These are phyloP conservation scores for Kazachstania sp. DNA, from an alignment of 1,139 yeast genomes.

Conservation along the genomic window DNA sequence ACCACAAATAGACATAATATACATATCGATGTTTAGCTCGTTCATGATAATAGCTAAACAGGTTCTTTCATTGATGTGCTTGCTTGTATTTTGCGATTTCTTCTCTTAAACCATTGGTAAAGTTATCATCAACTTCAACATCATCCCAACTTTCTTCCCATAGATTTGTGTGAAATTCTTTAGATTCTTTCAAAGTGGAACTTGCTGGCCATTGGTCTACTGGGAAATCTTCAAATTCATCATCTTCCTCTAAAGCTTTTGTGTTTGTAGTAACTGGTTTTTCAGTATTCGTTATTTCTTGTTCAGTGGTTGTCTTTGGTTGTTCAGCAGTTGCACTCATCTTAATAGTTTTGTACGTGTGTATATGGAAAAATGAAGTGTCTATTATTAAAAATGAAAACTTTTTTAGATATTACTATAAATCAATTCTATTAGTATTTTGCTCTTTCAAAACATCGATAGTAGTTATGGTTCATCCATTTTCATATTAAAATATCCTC, in stretches of 20 bases:
- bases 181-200: conserved; percentile 33
- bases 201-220: conserved; percentile 60
- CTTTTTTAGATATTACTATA: no score
- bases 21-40: not conserved
- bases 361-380: no score
- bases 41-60: no score
- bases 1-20: not conserved
- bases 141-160: conserved; percentile 99
- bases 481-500: no score
- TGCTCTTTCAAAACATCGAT: no score
- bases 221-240: conserved; percentile 92
- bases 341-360: not conserved
- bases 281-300: not conserved
- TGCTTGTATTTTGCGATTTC: conserved; percentile 29
- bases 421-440: no score
- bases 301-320: not conserved
- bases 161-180: conserved; percentile 40
- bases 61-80: conserved; percentile 5
- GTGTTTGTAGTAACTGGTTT: conserved; percentile 5
- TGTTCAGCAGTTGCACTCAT: conserved; percentile 3
- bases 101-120: conserved; percentile 57
- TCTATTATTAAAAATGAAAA: no score
- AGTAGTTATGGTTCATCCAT: no score
- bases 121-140: conserved; percentile 80
- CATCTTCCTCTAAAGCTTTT: conserved; percentile 76